Conservation (phyloP, 352 stramenopile species). For the Globisporangium abappressorium region DNA sequence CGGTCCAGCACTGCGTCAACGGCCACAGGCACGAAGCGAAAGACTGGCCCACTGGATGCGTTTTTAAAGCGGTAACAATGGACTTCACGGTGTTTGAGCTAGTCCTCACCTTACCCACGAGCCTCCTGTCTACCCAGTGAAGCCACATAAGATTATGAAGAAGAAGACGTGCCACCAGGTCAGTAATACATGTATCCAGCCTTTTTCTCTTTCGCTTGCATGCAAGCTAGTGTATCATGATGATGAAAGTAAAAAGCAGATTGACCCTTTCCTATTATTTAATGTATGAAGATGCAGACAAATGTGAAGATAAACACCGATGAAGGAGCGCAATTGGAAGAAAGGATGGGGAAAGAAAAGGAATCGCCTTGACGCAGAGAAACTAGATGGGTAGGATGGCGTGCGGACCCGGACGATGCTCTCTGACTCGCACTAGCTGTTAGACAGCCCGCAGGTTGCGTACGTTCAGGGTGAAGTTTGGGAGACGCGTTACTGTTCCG, state of each 20-base stretch:
- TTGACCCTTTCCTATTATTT: constrained; percentile 1
- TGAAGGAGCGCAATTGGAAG: not conserved
- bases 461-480: too few species aligned
- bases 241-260: not conserved
- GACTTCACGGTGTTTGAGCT: too few species aligned
- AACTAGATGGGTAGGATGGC: not conserved
- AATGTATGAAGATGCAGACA: not conserved
- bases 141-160: not conserved
- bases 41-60: constrained; percentile 43
- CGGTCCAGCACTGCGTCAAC: too few species aligned
- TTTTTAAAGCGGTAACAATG: constrained; percentile 28
- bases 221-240: not conserved
- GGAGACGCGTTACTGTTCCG: too few species aligned
- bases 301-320: not conserved
- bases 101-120: too few species aligned
- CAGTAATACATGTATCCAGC: not conserved
- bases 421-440: too few species aligned
- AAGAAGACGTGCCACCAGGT: not conserved
- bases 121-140: too few species aligned
- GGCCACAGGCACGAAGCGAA: constrained; percentile 19
- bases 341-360: not conserved
- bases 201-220: not conserved
- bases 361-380: not conserved
- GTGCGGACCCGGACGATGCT: not conserved
- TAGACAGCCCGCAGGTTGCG: not conserved